phyloP scores from a whole-genome alignment of 129 eudicot species.

The Artemisia tridentata region DNA sequence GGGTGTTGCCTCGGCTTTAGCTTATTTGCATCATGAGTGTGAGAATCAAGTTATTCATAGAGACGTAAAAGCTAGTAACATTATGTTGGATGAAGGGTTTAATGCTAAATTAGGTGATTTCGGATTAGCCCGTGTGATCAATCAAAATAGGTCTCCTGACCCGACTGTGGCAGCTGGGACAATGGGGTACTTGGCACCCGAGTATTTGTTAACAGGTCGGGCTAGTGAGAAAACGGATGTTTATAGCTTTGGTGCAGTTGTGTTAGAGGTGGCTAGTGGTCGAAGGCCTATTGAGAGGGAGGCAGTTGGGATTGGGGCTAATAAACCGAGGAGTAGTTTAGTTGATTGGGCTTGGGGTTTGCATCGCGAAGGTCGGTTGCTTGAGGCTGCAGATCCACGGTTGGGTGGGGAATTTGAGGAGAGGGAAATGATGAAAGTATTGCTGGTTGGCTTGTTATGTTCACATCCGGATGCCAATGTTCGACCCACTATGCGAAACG shows the following conservation, averaged over 20 bases:
- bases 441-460: conserved; percentile 72
- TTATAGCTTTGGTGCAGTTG: conserved; percentile 90
- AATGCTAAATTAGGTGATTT: conserved; percentile 88
- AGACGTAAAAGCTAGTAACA: conserved; percentile 78
- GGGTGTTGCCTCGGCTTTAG: conserved; percentile 88
- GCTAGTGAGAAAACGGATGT: conserved; percentile 89
- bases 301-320: conserved; percentile 23
- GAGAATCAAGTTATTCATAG: conserved; percentile 87
- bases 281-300: conserved; percentile 83
- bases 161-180: conserved; percentile 92
- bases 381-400: conserved; percentile 52
- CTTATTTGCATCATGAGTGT: conserved; percentile 89
- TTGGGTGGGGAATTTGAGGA: conserved; percentile 61
- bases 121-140: conserved; percentile 69
- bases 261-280: conserved; percentile 83
- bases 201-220: conserved; percentile 73
- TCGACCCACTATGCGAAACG: conserved; percentile 77
- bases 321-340: conserved; percentile 46
- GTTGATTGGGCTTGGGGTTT: conserved; percentile 97
- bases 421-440: conserved; percentile 64
- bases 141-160: conserved; percentile 82
- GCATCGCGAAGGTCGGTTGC: conserved; percentile 59
- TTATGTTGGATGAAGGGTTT: conserved; percentile 84
- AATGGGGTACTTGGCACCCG: conserved; percentile 94
- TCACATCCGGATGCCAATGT: conserved; percentile 79